Evolutionary conservation across 75 land plant genomes (phyloP).

Genomic region (Adiantum capillusveneris): DNA sequence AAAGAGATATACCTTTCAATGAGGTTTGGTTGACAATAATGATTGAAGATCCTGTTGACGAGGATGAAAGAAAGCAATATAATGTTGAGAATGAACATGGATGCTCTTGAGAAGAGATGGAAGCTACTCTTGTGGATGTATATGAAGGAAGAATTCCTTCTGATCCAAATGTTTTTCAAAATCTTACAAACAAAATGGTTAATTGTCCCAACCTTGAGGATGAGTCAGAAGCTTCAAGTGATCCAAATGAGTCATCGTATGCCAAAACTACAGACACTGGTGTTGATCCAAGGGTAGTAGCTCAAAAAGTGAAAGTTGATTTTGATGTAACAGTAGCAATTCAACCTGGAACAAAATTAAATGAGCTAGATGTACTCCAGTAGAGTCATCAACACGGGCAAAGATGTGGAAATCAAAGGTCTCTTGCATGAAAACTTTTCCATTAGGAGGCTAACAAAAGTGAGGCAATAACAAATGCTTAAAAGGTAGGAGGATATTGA

Average conservation of each 20-base stretch:
- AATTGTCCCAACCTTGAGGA: conserved; percentile 85
- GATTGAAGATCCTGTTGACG: conserved; percentile 92
- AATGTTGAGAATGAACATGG: conserved; percentile 65
- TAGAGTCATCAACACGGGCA: too few relatives aligned
- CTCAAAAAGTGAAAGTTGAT: conserved; percentile 72
- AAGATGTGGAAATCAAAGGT: too few relatives aligned
- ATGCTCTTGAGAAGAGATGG: conserved; percentile 78
- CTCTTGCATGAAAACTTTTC: too few relatives aligned
- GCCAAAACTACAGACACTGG: conserved; percentile 86
- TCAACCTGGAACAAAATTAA: conserved; percentile 31
- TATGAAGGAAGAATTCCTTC: conserved; percentile 82
- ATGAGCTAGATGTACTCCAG: conserved; percentile 46
- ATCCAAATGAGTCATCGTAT: conserved; percentile 56
- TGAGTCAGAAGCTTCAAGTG: conserved; percentile 27
- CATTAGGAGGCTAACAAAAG: too few relatives aligned
- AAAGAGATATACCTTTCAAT: too few relatives aligned
- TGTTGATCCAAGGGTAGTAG: conserved; percentile 68
- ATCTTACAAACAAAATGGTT: conserved; percentile 78
- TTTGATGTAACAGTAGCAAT: conserved; percentile 94
- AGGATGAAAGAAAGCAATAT: conserved; percentile 55
- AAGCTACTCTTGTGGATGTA: conserved; percentile 67
- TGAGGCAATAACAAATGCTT: too few relatives aligned
- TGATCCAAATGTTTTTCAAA: conserved; percentile 51
- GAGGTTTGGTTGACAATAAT: conserved; percentile 81
- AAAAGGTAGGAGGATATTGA: too few relatives aligned